These are phyloP conservation scores for Volvox carteri DNA, from an alignment of 163 green algal species.

Conservation along the genomic window DNA sequence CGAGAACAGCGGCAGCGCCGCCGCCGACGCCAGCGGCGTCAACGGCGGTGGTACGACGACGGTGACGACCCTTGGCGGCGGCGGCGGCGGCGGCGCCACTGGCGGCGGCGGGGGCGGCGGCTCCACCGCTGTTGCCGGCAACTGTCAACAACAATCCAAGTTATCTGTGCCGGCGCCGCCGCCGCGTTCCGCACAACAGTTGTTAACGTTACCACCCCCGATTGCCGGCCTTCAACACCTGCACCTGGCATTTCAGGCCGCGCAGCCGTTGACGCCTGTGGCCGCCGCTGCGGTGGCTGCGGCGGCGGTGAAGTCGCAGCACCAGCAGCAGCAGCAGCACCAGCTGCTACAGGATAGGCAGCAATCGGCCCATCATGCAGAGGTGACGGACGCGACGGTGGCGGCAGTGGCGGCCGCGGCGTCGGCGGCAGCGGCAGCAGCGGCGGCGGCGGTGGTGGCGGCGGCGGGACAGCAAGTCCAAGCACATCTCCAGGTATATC, in stretches of 20 bases:
- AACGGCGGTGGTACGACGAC: constrained; percentile 12
- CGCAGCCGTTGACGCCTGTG: background rate
- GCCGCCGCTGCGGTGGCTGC: background rate
- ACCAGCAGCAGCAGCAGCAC: constrained; percentile 38
- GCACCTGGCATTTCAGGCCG: background rate
- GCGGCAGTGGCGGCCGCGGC: constrained; percentile 72
- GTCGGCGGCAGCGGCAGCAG: constrained; percentile 73
- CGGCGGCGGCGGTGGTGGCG: constrained; percentile 73
- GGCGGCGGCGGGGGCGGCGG: background rate
- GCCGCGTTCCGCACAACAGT: constrained; percentile 5
- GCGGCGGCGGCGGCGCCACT: background rate
- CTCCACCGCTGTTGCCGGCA: background rate
- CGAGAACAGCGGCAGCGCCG: constrained; percentile 48
- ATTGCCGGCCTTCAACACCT: constrained; percentile 1
- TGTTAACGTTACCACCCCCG: background rate
- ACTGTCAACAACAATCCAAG: constrained; percentile 42
- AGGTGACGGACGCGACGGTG: constrained; percentile 69
- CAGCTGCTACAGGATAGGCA: background rate
- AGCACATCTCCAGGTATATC: constrained; percentile 71
- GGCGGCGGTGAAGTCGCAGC: constrained; percentile 16
- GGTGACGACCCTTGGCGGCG: too few species aligned
- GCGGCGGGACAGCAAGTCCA: constrained; percentile 73
- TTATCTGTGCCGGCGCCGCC: background rate
- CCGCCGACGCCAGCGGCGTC: constrained; percentile 39
- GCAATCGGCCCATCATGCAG: background rate